Evolutionary conservation across 2,329 filamentous ascomycete genomes (phyloP).

Genomic region (Fusarium verticillioides): DNA sequence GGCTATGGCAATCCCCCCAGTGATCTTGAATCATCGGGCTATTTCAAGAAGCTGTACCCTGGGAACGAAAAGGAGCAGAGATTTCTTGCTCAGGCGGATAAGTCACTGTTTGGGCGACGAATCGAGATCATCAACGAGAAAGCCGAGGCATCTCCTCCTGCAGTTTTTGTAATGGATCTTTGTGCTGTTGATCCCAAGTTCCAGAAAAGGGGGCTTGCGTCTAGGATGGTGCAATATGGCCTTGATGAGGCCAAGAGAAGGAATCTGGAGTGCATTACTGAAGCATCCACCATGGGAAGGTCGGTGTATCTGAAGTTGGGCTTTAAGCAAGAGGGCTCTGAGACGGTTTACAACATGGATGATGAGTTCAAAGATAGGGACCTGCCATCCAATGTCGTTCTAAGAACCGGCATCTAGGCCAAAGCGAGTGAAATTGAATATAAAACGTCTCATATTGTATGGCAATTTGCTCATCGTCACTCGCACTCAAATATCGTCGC

Average conservation of each 20-base stretch:
- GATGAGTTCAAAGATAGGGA: conserved; percentile 52
- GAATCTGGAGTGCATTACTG: conserved; percentile 56
- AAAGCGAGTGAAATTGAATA: not conserved
- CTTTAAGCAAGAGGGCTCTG: conserved; percentile 54
- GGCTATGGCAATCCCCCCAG: conserved; percentile 57
- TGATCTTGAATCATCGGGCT: conserved; percentile 46
- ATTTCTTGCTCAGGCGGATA: conserved; percentile 57
- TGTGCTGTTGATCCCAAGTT: conserved; percentile 65
- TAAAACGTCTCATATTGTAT: not conserved
- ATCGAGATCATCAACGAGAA: conserved; percentile 56
- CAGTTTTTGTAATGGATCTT: conserved; percentile 61
- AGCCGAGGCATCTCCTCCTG: conserved; percentile 51
- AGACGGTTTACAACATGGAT: conserved; percentile 58
- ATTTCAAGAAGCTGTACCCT: conserved; percentile 54
- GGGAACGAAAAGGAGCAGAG: conserved; percentile 57
- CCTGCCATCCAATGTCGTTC: conserved; percentile 59
- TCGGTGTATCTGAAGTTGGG: conserved; percentile 58
- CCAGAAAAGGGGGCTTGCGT: conserved; percentile 62
- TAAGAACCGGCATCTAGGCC: conserved; percentile 51
- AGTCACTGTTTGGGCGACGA: conserved; percentile 57
- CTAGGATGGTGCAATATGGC: conserved; percentile 59
- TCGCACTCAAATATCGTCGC: not conserved
- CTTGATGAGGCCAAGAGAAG: conserved; percentile 55
- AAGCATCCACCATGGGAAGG: conserved; percentile 62
- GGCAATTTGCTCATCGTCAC: not conserved